phyloP scores from a whole-genome alignment of 345 rosid genomes.

The Eucalyptus sp. region DNA sequence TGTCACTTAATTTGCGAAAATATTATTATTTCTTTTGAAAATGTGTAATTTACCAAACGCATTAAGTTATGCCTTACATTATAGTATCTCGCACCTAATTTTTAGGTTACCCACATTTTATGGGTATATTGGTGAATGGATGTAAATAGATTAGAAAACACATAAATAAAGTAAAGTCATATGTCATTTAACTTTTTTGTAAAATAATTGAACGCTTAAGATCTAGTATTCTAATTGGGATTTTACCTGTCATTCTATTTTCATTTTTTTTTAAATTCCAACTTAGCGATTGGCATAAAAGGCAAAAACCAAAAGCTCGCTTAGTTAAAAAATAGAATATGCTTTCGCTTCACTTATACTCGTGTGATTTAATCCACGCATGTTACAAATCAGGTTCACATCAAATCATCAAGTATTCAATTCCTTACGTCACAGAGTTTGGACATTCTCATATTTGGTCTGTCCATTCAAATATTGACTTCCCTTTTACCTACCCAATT shows the following conservation, averaged over 20 bases:
- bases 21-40: rapidly evolving
- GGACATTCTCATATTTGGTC: not conserved
- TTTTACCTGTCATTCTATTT: not conserved
- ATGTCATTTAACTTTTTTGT: not conserved
- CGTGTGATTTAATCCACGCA: rapidly evolving
- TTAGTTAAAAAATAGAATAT: not conserved
- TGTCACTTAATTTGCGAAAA: not conserved
- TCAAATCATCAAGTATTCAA: not conserved
- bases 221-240: not conserved
- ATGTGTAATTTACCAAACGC: not conserved
- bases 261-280: not conserved
- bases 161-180: not conserved
- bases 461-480: not conserved
- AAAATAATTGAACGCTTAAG: not conserved
- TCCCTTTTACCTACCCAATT: not conserved
- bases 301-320: not conserved
- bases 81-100: not conserved
- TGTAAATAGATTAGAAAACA: not conserved
- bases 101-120: not conserved
- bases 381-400: not conserved
- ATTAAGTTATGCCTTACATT: not conserved
- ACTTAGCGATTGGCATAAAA: not conserved
- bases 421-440: not conserved
- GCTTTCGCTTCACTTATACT: not conserved
- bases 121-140: not conserved